Evolutionary conservation across 345 rosid species (phyloP), one percentile per base, ranked within the genome.

Genomic region (Populus alba): DNA sequence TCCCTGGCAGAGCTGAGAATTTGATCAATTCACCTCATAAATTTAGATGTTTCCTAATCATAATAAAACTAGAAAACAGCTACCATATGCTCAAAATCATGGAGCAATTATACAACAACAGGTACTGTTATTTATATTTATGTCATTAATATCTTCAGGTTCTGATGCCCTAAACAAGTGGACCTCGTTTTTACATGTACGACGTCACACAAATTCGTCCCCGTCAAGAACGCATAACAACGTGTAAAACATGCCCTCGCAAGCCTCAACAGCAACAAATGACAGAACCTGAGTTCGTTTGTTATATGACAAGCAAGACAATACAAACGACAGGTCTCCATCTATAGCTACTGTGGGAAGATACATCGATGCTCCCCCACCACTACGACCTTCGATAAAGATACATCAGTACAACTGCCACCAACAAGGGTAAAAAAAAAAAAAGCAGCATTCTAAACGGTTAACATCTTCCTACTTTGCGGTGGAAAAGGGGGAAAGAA

Each of bases 371-470:
- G 66, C 33, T 27, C n/a, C 22, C 69, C 35, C 0, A 6, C 69
- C 6, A 33, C 69, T 66, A 35, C 49, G 66, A 67, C 78, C 47
- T 45, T 5, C 55, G 18, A 37, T 73, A 22, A 20, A 25, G 43
- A 45, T 49, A 53, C 66, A 53, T 45, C 81, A 39, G 57, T 66
- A 67, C 67, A 78, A 25, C 41, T 78, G 80, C 47, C 35, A 53
- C 45, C 66, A 68, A 35, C 27, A 45, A 43, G 13, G 47, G 13
- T 13, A 11, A 43, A 10, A 43, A 43, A 22, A 69, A 55, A 70
- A 37, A 57, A 69, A 45, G 43, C 74, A 77, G 59, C 67, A 68
- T 68, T 70, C 68, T 77, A 69, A 77, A 57, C 57, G 55, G 74
- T 70, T 70, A 70, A 70, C 59, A 51, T 73, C 45, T 55, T 72